These are phyloP conservation scores for Pestalotiopsis sp. DNA, from an alignment of 2,329 filamentous ascomycete species.

Conservation along the genomic window DNA sequence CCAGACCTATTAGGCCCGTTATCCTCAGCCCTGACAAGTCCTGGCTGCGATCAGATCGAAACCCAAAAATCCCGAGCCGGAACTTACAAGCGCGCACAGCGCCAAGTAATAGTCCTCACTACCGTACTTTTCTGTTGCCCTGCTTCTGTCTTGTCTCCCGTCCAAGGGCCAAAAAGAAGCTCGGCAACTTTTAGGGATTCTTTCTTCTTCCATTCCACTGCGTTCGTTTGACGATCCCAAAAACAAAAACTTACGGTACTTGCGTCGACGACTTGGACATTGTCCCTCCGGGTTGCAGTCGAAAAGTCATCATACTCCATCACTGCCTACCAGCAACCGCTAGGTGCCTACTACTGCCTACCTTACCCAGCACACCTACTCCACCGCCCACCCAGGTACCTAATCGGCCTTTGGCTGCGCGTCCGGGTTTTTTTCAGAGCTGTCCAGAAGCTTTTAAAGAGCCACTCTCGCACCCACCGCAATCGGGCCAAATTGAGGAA, in stretches of 20 bases:
- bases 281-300: neutral
- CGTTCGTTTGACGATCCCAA: neutral
- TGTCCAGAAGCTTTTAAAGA: conserved; percentile 6
- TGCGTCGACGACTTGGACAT: neutral
- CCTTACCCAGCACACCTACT: neutral
- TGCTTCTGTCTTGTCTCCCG: neutral
- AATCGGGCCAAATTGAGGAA: conserved; percentile 13
- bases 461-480: conserved; percentile 12
- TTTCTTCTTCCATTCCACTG: neutral
- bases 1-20: neutral
- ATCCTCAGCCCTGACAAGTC: neutral
- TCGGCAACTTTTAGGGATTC: neutral
- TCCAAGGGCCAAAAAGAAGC: neutral
- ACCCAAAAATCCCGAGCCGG: neutral
- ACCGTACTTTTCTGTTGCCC: neutral
- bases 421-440: conserved; percentile 1
- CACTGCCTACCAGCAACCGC: neutral
- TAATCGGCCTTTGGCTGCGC: neutral
- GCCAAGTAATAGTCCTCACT: conserved; percentile 5
- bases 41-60: conserved; percentile 1
- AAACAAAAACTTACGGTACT: neutral
- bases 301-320: neutral
- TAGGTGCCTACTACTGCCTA: neutral
- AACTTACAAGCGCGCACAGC: conserved; percentile 10
- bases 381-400: neutral